Evolutionary conservation across 768 basidiomycete genomes (phyloP), one percentile per base, ranked within the genome.

Genomic region (Termitomyces titanicus): DNA sequence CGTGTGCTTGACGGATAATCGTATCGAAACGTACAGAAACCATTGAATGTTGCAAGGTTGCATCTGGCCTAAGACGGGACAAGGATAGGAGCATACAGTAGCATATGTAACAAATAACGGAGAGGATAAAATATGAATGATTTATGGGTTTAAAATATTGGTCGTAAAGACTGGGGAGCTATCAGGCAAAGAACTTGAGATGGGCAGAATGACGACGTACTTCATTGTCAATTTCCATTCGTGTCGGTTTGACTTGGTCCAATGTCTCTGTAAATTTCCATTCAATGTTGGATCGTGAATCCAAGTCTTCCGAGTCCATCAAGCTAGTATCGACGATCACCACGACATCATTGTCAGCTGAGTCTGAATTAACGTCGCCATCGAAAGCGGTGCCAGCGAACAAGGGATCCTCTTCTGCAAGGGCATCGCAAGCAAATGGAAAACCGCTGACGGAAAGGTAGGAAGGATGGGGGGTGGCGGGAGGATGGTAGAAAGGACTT

Each of bases 401-500:
- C 27, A 61, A 34, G 4, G 51, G 57, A 5, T 61, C 62, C 40
- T 67, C 64, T 37, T 68, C 67, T 18, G 57, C 40, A 33, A 68
- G 55, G 47, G 64, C 58, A 56, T 63, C 61, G 39, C 63, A 64
- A 50, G 66, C 62, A 38, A 65, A 63, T 31, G 62, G 61, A 35
- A 58, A 61, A 7, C 65, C 64, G 27, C 46, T 60, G 39, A 64
- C 57, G 68, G 74, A 31, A 65, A 72, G 53, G 66, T 72, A 46
- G 38, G 63, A 64, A 24, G 68, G 65, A 51, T 64, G 66, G 20
- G 64, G 59, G 25, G 69, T 63, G 31, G 51, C 50, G 27, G 70
- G 68, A 31, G 54, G 62, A 22, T 62, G 67, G 57, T 72, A 73
- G 68, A 76, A 78, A 3, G 71, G 71, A 39, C 70, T 78, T 48